A percentile compares a stretch with the other conserved stretches of the same genome.
These are phyloP conservation scores for Tuctoria greenei DNA, from an alignment of 176 grass and related monocot species.

Conservation along the genomic window DNA sequence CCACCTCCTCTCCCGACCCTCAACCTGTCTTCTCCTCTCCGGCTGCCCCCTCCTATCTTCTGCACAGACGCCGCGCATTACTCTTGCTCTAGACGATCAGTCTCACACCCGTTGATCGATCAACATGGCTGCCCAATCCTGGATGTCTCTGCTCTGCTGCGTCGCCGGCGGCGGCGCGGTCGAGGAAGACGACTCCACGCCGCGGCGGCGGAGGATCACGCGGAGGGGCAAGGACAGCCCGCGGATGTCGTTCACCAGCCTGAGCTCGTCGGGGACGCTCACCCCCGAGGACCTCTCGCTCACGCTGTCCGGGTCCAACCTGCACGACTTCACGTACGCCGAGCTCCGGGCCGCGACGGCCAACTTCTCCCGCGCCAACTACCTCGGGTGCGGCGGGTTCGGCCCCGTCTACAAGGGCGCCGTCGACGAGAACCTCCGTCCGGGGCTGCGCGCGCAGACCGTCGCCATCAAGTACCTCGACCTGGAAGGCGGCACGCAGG, in stretches of 20 bases:
- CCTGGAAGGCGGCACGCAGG: constrained; percentile 69
- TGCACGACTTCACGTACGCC: constrained; percentile 71
- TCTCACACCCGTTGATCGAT: background rate
- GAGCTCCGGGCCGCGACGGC: constrained; percentile 63
- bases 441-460: constrained; percentile 50
- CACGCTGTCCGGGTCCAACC: constrained; percentile 67
- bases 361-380: constrained; percentile 65
- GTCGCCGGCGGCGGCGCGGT: background rate
- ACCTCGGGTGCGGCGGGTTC: constrained; percentile 82
- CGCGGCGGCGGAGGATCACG: background rate
- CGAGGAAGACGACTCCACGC: constrained; percentile 9
- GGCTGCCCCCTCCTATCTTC: background rate
- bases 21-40: background rate
- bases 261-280: constrained; percentile 61
- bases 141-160: constrained; percentile 46
- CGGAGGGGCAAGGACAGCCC: constrained; percentile 35
- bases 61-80: background rate
- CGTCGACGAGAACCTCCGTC: constrained; percentile 57
- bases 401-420: constrained; percentile 75
- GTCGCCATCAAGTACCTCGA: constrained; percentile 93
- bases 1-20: background rate
- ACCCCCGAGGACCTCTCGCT: constrained; percentile 77
- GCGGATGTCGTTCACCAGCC: constrained; percentile 61
- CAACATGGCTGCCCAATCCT: constrained; percentile 17
- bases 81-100: background rate